Percentiles rank a stretch among this genome's conserved stretches.
These are phyloP conservation scores for Taphrina pruni DNA, from an alignment of 1,139 yeast genomes.

Conservation along the genomic window DNA sequence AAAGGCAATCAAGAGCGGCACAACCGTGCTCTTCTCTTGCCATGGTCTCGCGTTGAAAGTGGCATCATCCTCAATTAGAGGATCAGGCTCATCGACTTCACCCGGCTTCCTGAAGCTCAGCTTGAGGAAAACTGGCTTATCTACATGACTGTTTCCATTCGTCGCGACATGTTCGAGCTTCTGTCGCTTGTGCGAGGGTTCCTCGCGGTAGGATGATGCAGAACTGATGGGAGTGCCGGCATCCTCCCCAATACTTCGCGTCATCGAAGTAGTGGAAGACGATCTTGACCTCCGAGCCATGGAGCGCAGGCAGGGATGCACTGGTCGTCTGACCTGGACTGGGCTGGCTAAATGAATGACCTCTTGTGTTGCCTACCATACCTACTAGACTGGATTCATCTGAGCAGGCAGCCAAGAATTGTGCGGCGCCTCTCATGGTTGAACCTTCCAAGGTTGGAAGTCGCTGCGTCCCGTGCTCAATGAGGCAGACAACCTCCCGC, in stretches of 20 bases:
- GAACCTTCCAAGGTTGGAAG: too few species aligned
- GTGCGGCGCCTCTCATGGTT: too few species aligned
- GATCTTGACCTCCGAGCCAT: conserved; percentile 11
- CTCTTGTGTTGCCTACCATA: too few species aligned
- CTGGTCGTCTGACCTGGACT: too few species aligned
- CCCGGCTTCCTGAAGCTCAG: conserved; percentile 27
- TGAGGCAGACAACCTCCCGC: too few species aligned
- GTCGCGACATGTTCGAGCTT: conserved; percentile 14
- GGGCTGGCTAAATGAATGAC: too few species aligned
- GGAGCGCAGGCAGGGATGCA: background rate
- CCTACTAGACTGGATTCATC: too few species aligned
- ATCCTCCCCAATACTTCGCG: background rate
- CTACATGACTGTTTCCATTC: background rate
- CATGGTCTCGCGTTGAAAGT: conserved; percentile 33
- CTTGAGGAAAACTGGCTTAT: conserved; percentile 37
- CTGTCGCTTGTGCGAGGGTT: conserved; percentile 8
- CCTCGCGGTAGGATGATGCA: background rate
- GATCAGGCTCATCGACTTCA: conserved; percentile 24
- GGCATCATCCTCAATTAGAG: conserved; percentile 30
- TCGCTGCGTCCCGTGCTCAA: too few species aligned
- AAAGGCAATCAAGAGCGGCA: conserved; percentile 49
- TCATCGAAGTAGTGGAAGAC: conserved; percentile 8
- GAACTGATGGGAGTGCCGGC: conserved; percentile 23
- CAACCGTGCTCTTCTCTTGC: conserved; percentile 27
- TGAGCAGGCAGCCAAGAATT: too few species aligned